Percentiles rank a stretch among this genome's conserved stretches.
These are phyloP conservation scores for Magnolia kwangsiensis DNA, from an alignment of 164 flowering plant genomes.

Conservation along the genomic window DNA sequence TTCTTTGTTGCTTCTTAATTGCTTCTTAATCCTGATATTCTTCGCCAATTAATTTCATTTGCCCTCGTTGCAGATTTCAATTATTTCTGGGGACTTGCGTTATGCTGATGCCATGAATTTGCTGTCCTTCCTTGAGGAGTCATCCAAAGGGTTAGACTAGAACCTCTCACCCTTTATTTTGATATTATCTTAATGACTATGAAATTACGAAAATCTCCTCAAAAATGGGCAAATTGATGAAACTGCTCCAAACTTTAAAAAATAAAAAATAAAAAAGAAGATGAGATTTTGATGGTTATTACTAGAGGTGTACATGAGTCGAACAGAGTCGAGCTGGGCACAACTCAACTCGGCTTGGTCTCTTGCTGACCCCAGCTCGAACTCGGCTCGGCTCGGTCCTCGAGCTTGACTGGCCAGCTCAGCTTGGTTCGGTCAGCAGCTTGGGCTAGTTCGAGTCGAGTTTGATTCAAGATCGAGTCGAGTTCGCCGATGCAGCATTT, in stretches of 20 bases:
- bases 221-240: background rate
- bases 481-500: too few species aligned
- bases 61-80: constrained; percentile 58
- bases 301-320: too few species aligned
- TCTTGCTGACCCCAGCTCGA: too few species aligned
- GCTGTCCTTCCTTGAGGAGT: constrained; percentile 67
- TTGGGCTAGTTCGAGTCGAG: too few species aligned
- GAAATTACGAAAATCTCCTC: background rate
- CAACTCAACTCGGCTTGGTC: too few species aligned
- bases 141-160: constrained; percentile 65
- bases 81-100: constrained; percentile 75
- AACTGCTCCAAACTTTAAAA: background rate
- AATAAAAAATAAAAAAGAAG: too few species aligned
- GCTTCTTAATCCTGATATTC: background rate
- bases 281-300: too few species aligned
- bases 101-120: constrained; percentile 73
- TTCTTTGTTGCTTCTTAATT: background rate
- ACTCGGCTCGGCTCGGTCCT: too few species aligned
- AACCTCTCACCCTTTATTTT: constrained; percentile 1
- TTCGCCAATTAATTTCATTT: constrained; percentile 1
- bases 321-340: too few species aligned
- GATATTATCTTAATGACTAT: background rate
- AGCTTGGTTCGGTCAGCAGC: too few species aligned
- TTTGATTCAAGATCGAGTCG: too few species aligned
- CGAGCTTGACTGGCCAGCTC: too few species aligned